Base-by-base conservation (phyloP, 2,329 filamentous ascomycete genomes). In the Aspergillus sp. region DNA sequence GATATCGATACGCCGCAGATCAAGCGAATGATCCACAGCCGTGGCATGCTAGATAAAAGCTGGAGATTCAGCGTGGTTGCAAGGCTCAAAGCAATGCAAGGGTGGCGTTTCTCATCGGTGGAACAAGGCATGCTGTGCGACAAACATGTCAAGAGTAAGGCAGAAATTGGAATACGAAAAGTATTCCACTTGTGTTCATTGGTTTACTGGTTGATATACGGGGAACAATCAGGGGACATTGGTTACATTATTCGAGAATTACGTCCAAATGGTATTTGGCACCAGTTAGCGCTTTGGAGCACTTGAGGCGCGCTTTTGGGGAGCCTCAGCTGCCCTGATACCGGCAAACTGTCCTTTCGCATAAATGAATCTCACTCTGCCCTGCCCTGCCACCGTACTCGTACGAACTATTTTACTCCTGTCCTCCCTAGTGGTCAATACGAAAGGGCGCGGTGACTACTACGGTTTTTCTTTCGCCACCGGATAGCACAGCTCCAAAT, bases 21-120 rank as follows among this genome's bases (percentile, higher is more conserved):
- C 22, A 39, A 54, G 30, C 33, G 49, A 50, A 52, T 55, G 55
- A 58, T 53, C 51, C 54, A 49, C n/a, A n/a, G n/a, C n/a, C n/a
- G n/a, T n/a, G n/a, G n/a, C n/a, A n/a, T n/a, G n/a, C n/a, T n/a
- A 46, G 33, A 17, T 17, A 56, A 30, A 46, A 22, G 13, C 50
- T 48, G 42, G 24, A 52, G 44, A 44, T 24, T 45, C 24, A 27
- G 24, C 24, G 24, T 27, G 24, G 24, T 27, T 7, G 24, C 24
- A 27, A 7, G 24, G 24, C 24, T 8, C 24, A 7, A 27, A 27
- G 24, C 24, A 27, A 30, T 11, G 27, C 9, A 30, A 30, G 27
- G 3, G 27, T 30, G 27, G 27, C 27, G 8, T 30, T 30, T 30
- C 27, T 30, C 17, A 22, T 30, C 40, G 9, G 12, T 40, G 19